A percentile compares a stretch with the other conserved stretches of the same genome.
Conservation (phyloP, 179 eudicot genomes). For the Beta lomatogona region DNA sequence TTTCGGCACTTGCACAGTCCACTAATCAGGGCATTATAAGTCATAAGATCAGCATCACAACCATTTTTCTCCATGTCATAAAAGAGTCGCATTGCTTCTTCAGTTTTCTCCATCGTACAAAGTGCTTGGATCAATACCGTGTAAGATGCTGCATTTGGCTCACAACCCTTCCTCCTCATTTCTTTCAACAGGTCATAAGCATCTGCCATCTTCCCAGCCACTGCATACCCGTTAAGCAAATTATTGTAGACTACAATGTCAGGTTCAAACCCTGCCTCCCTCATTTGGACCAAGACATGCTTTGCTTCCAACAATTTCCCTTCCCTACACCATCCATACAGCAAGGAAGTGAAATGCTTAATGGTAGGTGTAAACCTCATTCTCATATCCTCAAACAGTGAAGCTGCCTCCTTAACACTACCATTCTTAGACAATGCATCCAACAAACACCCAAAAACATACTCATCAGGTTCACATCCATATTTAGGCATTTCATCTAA, state of each 20-base stretch:
- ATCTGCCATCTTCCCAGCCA: slow-evolving; percentile 80
- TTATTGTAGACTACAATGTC: slow-evolving; percentile 86
- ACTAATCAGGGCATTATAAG: slow-evolving; percentile 73
- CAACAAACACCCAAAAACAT: slow-evolving; percentile 85
- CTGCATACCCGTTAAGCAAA: slow-evolving; percentile 77
- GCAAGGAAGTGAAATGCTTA: slow-evolving; percentile 85
- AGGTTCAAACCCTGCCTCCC: slow-evolving; percentile 76
- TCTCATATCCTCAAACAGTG: slow-evolving; percentile 82
- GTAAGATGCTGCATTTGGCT: slow-evolving; percentile 79
- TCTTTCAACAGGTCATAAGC: slow-evolving; percentile 85
- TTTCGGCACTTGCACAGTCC: slow-evolving; percentile 84
- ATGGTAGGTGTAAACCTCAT: slow-evolving; percentile 64
- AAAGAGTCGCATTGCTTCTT: slow-evolving; percentile 71
- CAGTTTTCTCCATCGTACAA: slow-evolving; percentile 70
- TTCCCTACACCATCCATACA: slow-evolving; percentile 89
- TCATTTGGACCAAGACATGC: slow-evolving; percentile 78
- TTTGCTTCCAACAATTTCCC: slow-evolving; percentile 90
- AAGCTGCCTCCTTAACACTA: slow-evolving; percentile 85
- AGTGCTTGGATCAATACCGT: slow-evolving; percentile 89
- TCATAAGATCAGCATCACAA: slow-evolving; percentile 80
- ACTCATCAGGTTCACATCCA: slow-evolving; percentile 88
- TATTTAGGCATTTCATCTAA: slow-evolving; percentile 93
- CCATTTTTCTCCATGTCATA: slow-evolving; percentile 65
- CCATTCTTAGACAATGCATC: slow-evolving; percentile 94
- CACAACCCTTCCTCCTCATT: slow-evolving; percentile 86